phyloP scores from a whole-genome alignment of 495 filamentous ascomycete species.

The Platismatia glauca region DNA sequence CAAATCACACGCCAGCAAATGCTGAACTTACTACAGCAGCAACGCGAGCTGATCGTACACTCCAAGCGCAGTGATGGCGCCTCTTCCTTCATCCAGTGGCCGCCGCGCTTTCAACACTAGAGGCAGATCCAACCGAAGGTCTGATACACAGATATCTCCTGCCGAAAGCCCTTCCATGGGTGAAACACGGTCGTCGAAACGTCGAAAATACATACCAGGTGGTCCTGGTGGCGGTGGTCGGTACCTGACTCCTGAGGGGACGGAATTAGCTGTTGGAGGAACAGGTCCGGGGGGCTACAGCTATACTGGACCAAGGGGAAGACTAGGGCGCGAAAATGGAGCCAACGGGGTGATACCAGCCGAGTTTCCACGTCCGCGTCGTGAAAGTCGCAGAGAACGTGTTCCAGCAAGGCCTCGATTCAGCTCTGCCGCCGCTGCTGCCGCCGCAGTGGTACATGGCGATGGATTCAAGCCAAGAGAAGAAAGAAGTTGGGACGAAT shows the following conservation, averaged over 20 bases:
- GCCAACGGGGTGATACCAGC: slow-evolving; percentile 32
- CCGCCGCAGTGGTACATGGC: slow-evolving; percentile 73
- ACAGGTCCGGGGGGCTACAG: slow-evolving; percentile 39
- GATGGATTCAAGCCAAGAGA: slow-evolving; percentile 96
- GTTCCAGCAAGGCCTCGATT: slow-evolving; percentile 34
- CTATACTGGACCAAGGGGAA: slow-evolving; percentile 37
- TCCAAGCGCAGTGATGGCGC: slow-evolving; percentile 27
- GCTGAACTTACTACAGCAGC: slow-evolving; percentile 10
- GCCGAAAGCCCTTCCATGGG: slow-evolving; percentile 34
- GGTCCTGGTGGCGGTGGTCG: slow-evolving; percentile 73
- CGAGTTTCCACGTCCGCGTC: slow-evolving; percentile 33
- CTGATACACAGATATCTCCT: slow-evolving; percentile 28
- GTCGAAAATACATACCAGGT: slow-evolving; percentile 59
- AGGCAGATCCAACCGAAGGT: slow-evolving; percentile 30
- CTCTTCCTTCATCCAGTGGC: slow-evolving; percentile 29
- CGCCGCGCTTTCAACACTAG: slow-evolving; percentile 31
- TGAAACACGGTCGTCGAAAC: slow-evolving; percentile 39
- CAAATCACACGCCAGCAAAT: slow-evolving; percentile 6
- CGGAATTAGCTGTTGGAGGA: slow-evolving; percentile 41
- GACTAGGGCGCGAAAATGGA: slow-evolving; percentile 33
- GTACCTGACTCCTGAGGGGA: slow-evolving; percentile 57
- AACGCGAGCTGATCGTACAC: slow-evolving; percentile 15
- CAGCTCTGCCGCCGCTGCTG: slow-evolving; percentile 74
- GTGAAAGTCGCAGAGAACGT: slow-evolving; percentile 26
- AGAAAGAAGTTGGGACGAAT: slow-evolving; percentile 94